phyloP scores from a whole-genome alignment of 306 rosid genomes.

The Fagus sylvatica region DNA sequence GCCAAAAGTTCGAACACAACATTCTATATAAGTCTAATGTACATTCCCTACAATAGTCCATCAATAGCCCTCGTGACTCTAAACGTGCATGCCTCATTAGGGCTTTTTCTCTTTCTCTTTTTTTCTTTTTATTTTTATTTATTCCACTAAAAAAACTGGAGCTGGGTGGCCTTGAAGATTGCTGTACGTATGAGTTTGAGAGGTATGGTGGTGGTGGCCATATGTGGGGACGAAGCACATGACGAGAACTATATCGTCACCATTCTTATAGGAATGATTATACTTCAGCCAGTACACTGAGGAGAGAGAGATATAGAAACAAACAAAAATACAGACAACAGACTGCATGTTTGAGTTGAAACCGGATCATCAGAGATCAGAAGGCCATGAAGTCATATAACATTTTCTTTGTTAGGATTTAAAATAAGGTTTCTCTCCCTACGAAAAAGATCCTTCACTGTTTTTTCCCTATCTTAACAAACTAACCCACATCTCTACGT shows the following conservation, averaged over 20 bases:
- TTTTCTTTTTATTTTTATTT: not conserved
- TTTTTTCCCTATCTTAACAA: conserved; percentile 36
- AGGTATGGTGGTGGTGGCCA: conserved; percentile 8
- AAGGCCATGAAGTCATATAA: conserved; percentile 16
- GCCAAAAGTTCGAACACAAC: not conserved
- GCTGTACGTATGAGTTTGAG: not conserved
- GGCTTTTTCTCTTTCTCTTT: not conserved
- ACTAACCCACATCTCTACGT: conserved; percentile 11
- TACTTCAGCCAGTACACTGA: conserved; percentile 24
- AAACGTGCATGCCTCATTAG: conserved; percentile 6
- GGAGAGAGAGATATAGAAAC: conserved; percentile 13
- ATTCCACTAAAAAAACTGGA: not conserved
- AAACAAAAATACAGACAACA: conserved; percentile 9
- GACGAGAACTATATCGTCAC: conserved; percentile 41
- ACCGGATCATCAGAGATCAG: conserved; percentile 24
- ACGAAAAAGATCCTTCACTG: conserved; percentile 68
- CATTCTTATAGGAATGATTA: conserved; percentile 10
- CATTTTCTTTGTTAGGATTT: conserved; percentile 57
- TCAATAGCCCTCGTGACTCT: not conserved
- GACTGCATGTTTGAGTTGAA: conserved; percentile 26
- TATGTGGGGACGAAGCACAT: conserved; percentile 34
- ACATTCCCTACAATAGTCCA: not conserved
- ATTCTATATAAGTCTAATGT: not conserved
- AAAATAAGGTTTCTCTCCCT: conserved; percentile 54
- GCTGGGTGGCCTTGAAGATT: not conserved